Base-by-base conservation (phyloP, 495 filamentous ascomycete genomes). In the Terfezia claveryi region DNA sequence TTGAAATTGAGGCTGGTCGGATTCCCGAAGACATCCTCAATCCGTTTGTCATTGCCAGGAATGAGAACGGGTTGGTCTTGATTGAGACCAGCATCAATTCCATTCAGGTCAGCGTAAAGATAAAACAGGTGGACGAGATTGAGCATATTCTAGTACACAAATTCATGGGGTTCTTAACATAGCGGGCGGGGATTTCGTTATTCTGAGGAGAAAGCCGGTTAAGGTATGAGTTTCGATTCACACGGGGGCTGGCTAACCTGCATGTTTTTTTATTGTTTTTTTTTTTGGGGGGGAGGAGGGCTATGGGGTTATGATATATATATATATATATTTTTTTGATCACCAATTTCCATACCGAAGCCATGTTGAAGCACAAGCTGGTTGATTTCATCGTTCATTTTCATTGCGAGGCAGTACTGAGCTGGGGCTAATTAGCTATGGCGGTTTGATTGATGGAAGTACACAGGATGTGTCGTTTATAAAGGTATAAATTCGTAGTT, bases 91-190 rank as follows among this genome's bases (percentile, higher is more conserved):
- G 81, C 67, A 80, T 94, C 71, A 99, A 99, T 74, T 89, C 83
- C 61, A 82, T 96, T 51, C 79, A 92, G 55, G 79, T 99, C 58
- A 89, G 84, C 72, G 92, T 99, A 68, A 85, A 87, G 72, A 95
- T 99, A 68, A 96, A 96, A 70, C 91, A 96, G 70, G 92, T 89
- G 53, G 92, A 99, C 72, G 92, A 96, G 70, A 99, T 95, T 59
- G 92, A 99, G 68, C 76, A 89, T 67, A 94, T 95, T 53, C 71
- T 95, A 46, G 91, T 99, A 50, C 92, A 95, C 72, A 96, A 96
- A 70, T 95, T 96, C 64, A 94, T 85, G 20, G 77, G 92, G 50
- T 99, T 96, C 73, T 70, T 96, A 69, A 94, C 84, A 10, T 88
- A 95, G 69, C 76, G 92, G 63, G 91, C 91, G 41, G 91, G 96